A percentile compares a stretch with the other conserved stretches of the same genome.
These are phyloP conservation scores for Phalaenopsis equestris DNA, from an alignment of 106 monocot species.

Conservation along the genomic window DNA sequence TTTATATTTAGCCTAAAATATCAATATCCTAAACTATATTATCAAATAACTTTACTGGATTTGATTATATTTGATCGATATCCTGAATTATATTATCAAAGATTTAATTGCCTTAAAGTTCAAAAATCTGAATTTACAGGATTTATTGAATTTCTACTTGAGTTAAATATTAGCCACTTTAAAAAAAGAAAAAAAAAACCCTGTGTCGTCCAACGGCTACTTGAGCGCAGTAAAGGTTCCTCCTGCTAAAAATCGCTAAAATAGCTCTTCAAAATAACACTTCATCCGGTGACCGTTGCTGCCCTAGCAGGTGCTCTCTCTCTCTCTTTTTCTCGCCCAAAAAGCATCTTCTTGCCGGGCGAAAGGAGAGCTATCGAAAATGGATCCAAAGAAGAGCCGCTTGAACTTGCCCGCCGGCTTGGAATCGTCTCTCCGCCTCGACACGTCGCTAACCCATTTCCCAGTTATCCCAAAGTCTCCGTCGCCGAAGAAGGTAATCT, in stretches of 20 bases:
- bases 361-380: background rate
- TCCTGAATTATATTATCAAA: no score
- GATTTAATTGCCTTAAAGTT: no score
- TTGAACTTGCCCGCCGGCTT: conserved; percentile 65
- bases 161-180: no score
- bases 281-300: background rate
- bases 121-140: no score
- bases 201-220: conserved; percentile 3
- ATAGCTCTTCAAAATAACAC: background rate
- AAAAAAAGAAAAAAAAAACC: no score
- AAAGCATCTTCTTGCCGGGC: background rate
- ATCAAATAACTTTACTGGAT: no score
- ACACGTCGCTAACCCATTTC: conserved; percentile 35
- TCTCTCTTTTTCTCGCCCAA: background rate
- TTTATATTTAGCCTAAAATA: no score
- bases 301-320: background rate
- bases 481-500: conserved; percentile 77
- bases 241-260: background rate
- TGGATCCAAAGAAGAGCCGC: conserved; percentile 46
- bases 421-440: conserved; percentile 55
- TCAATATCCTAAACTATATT: no score
- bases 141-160: no score
- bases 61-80: no score
- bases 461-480: conserved; percentile 50
- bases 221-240: background rate